phyloP scores from a whole-genome alignment of 176 grass and related monocot genomes.

The Triticum urartu region DNA sequence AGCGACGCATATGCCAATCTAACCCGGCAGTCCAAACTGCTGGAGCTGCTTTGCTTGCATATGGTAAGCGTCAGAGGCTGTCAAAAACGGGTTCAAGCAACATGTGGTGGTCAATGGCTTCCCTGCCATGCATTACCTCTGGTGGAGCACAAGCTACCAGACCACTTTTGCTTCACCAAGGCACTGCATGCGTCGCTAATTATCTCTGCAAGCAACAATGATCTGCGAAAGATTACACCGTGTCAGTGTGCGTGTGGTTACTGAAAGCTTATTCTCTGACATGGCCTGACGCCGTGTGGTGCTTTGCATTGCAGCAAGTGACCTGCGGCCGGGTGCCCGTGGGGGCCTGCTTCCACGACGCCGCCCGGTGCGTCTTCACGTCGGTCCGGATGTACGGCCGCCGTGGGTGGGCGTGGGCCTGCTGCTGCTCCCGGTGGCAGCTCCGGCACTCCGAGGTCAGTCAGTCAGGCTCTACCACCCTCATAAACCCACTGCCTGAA shows the following conservation, averaged over 20 bases:
- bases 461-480: constrained; percentile 14
- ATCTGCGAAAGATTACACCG: not conserved
- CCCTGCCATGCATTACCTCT: not conserved
- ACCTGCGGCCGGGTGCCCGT: constrained; percentile 71
- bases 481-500: not conserved
- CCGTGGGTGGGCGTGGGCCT: constrained; percentile 45
- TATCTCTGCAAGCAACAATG: constrained; percentile 6
- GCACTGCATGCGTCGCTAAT: not conserved
- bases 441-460: constrained; percentile 53
- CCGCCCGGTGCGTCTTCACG: constrained; percentile 70
- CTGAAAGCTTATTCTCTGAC: too few relatives aligned
- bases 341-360: constrained; percentile 53
- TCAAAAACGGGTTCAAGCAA: constrained; percentile 26
- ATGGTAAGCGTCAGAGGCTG: constrained; percentile 32
- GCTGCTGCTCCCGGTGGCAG: constrained; percentile 54
- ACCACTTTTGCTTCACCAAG: constrained; percentile 41
- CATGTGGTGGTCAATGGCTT: constrained; percentile 38
- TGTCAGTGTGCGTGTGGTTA: too few relatives aligned
- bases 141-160: constrained; percentile 8
- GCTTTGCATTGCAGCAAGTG: constrained; percentile 65
- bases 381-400: constrained; percentile 54
- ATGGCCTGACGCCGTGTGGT: not conserved
- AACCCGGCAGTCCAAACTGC: not conserved
- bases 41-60: constrained; percentile 35
- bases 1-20: not conserved